These are phyloP conservation scores for Orbilia blumenaviensis DNA, from an alignment of 2,329 filamentous ascomycete genomes.

Conservation along the genomic window DNA sequence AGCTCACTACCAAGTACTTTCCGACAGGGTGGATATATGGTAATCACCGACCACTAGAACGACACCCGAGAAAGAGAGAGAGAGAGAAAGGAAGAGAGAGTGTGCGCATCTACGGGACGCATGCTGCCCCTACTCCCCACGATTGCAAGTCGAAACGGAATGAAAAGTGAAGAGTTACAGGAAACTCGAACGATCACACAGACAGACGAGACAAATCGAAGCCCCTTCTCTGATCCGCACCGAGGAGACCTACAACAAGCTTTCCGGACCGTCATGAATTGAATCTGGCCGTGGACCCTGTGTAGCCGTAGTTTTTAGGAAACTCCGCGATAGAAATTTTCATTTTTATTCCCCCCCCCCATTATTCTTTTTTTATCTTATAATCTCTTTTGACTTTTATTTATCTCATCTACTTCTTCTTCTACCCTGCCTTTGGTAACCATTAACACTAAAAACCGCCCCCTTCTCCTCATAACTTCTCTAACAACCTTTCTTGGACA, in stretches of 20 bases:
- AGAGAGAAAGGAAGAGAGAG: too few species aligned
- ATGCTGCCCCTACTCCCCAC: constrained; percentile 7
- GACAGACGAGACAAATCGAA: not conserved
- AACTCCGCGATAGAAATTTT: constrained; percentile 15
- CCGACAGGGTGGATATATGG: not conserved
- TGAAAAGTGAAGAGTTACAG: constrained; percentile 28
- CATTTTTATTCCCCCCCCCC: too few species aligned
- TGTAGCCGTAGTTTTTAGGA: constrained; percentile 29
- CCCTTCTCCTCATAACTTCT: too few species aligned
- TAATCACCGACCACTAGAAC: not conserved
- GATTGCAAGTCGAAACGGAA: constrained; percentile 18
- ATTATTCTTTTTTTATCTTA: not conserved
- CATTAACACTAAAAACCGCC: too few species aligned
- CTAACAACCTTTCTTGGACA: too few species aligned
- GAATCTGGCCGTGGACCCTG: constrained; percentile 12
- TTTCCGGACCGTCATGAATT: constrained; percentile 17
- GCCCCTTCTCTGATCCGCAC: constrained; percentile 11
- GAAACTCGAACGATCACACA: constrained; percentile 15
- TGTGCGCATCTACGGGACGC: constrained; percentile 3
- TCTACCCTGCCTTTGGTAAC: too few species aligned
- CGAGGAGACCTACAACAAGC: not conserved
- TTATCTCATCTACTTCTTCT: not conserved
- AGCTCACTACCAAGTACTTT: not conserved
- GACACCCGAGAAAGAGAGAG: not conserved
- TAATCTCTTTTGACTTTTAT: not conserved